A percentile compares a stretch with the other conserved stretches of the same genome.
These are phyloP conservation scores for Aspergillus saccharolyticus DNA, from an alignment of 495 filamentous ascomycete genomes.

Conservation along the genomic window DNA sequence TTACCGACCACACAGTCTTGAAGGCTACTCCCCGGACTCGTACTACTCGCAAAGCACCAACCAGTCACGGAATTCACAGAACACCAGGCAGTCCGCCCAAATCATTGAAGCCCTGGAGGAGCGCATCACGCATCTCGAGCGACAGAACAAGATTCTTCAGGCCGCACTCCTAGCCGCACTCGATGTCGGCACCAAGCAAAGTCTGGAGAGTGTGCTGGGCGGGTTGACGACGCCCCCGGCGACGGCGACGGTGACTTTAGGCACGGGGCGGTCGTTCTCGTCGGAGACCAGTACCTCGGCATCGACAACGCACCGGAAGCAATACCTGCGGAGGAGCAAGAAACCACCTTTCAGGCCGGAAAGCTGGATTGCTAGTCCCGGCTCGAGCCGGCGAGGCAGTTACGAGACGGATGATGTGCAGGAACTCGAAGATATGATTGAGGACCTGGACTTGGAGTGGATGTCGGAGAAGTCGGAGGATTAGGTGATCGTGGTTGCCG, in stretches of 20 bases:
- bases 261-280: constrained; percentile 17
- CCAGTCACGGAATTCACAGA: background rate
- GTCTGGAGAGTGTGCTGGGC: constrained; percentile 21
- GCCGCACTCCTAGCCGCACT: constrained; percentile 41
- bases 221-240: constrained; percentile 21
- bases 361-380: constrained; percentile 29
- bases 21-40: constrained; percentile 23
- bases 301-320: constrained; percentile 5
- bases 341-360: constrained; percentile 22
- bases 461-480: constrained; percentile 31
- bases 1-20: constrained; percentile 17
- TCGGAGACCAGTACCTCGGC: constrained; percentile 15
- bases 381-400: constrained; percentile 13
- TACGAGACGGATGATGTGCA: constrained; percentile 20
- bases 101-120: constrained; percentile 27
- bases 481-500: background rate
- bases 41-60: constrained; percentile 22
- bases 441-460: constrained; percentile 36
- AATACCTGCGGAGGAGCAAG: background rate
- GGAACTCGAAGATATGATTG: constrained; percentile 37
- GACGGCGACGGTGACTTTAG: constrained; percentile 17
- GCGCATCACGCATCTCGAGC: constrained; percentile 38
- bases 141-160: constrained; percentile 43
- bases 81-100: constrained; percentile 7
- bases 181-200: constrained; percentile 29